Evolutionary conservation across 805 yeast genomes (phyloP).

Genomic region (Monosporozyma aerobia): DNA sequence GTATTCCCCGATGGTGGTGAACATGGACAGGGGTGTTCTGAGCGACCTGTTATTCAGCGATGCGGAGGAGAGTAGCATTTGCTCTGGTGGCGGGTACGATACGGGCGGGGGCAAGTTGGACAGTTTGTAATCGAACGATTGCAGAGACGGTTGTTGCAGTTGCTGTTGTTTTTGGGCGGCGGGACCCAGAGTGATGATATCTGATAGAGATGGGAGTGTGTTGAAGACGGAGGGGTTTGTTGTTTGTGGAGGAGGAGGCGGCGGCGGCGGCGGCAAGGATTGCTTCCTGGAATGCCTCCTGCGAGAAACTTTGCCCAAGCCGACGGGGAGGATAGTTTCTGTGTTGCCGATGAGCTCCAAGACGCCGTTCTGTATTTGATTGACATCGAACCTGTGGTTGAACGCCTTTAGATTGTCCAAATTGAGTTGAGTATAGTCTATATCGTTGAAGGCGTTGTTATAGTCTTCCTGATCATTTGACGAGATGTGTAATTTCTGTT

Average conservation of each 20-base stretch:
- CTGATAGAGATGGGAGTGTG: slow-evolving; percentile 30
- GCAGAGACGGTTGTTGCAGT: no score
- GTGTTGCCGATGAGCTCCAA: slow-evolving; percentile 33
- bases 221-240: neutral
- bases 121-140: slow-evolving; percentile 26
- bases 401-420: neutral
- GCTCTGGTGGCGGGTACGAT: neutral
- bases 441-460: neutral
- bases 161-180: slow-evolving; percentile 27
- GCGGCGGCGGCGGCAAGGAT: no score
- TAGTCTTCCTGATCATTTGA: no score
- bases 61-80: neutral
- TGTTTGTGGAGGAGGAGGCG: neutral
- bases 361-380: slow-evolving; percentile 12
- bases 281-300: slow-evolving; percentile 28
- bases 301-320: slow-evolving; percentile 6
- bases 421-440: slow-evolving; percentile 21
- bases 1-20: slow-evolving; percentile 1
- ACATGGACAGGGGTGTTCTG: neutral
- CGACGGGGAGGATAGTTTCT: slow-evolving; percentile 32
- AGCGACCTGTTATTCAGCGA: neutral
- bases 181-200: slow-evolving; percentile 33
- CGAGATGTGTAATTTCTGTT: slow-evolving; percentile 89
- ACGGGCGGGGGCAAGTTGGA: neutral
- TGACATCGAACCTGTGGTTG: neutral